Evolutionary conservation across 352 stramenopile genomes (phyloP).

Genomic region (Phytophthora syringae): DNA sequence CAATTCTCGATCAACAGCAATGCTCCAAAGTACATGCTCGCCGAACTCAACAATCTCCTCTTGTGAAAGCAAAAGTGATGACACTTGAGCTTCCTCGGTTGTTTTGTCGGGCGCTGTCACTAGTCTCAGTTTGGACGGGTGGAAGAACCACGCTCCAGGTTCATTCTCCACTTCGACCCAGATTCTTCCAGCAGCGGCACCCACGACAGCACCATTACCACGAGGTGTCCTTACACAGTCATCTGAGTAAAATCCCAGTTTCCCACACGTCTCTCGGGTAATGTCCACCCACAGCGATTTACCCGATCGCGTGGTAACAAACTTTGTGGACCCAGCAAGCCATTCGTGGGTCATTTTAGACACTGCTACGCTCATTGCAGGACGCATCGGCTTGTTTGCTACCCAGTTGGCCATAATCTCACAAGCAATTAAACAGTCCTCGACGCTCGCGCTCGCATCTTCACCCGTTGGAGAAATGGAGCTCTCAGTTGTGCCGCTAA

Average conservation of each 20-base stretch:
- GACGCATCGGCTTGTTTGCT: slow-evolving; percentile 26
- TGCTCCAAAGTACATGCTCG: slow-evolving; percentile 47
- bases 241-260: slow-evolving; percentile 56
- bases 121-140: slow-evolving; percentile 65
- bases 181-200: slow-evolving; percentile 58
- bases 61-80: slow-evolving; percentile 8
- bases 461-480: slow-evolving; percentile 25
- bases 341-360: slow-evolving; percentile 69
- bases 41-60: slow-evolving; percentile 37
- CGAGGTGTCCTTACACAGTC: slow-evolving; percentile 77
- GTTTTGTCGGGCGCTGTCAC: slow-evolving; percentile 35
- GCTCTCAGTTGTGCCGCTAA: slow-evolving; percentile 1
- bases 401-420: slow-evolving; percentile 64
- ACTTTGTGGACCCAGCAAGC: slow-evolving; percentile 51
- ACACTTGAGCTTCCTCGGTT: not conserved
- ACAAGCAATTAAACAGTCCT: slow-evolving; percentile 68
- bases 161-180: slow-evolving; percentile 89
- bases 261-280: slow-evolving; percentile 35
- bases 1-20: slow-evolving; percentile 49
- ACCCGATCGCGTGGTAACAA: slow-evolving; percentile 64
- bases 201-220: slow-evolving; percentile 76
- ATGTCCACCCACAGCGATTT: slow-evolving; percentile 79
- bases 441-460: slow-evolving; percentile 38
- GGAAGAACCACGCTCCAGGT: slow-evolving; percentile 79
- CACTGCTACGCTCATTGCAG: slow-evolving; percentile 37